Base-by-base conservation (phyloP, 78 protist species). In the Anaeramoeba ignava region DNA sequence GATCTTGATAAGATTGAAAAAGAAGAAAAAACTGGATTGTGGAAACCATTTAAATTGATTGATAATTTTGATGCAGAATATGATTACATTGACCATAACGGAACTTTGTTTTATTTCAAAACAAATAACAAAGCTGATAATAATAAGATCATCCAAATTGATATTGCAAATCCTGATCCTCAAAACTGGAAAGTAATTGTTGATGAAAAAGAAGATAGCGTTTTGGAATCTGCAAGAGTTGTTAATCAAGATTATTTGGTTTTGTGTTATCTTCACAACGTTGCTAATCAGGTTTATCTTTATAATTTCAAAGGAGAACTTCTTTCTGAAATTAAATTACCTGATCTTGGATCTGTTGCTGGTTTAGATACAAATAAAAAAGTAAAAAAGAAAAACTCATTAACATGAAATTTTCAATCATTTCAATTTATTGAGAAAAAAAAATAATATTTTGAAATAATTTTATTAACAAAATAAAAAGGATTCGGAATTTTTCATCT, bases 41-140 rank as follows among this genome's bases (percentile, higher is more conserved):
- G 3, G 1, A 42, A 39, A 34, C 67, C 78, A 0, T 8, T 68
- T 3, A 8, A 82, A 33, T 0, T 92, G 1, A 38, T 91, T 17
- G 85, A 85, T 78, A 73, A 92, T 67, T 92, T 86, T 79, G 79
- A 79, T 23, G 91, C 89, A 1, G 78, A 83, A 41, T 94, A 92
- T 83, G 37, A n/a, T 38, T 93, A 89, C 82, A 34, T 94, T n/a
- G n/a, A 81, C 42, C 92, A 91, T 80, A 67, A 78, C n/a, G 95
- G 87, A 1, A 39, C 85, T 27, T 8, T 2, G 12, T 84, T 84
- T 81, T 86, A 33, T 81, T 91, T 94, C 82, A 38, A 3, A 80
- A 89, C 95, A 34, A 93, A 93, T 80, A 42, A 87, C 67, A 31
- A 88, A 8, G 94, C 96, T 3, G 92, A 91, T 3, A 68, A 54